Conservation (phyloP, 2,329 filamentous ascomycete genomes). For the Pseudocercospora fuligena region DNA sequence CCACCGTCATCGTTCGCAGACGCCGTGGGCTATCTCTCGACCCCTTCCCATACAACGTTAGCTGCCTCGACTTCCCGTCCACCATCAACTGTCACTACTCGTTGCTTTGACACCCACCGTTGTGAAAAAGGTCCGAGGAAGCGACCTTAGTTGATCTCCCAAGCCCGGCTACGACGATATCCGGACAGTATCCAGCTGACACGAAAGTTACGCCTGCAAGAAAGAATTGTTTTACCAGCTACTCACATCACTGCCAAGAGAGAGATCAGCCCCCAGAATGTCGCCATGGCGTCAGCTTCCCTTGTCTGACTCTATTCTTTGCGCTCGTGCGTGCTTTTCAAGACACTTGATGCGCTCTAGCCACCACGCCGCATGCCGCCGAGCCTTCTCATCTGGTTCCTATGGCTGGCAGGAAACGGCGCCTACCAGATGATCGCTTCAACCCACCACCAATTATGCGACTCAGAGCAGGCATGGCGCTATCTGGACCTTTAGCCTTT, state of each 20-base stretch:
- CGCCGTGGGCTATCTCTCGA: background rate
- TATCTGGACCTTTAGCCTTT: background rate
- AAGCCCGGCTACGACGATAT: background rate
- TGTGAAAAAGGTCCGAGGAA: background rate
- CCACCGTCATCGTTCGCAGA: constrained; percentile 1
- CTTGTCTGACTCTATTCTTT: background rate
- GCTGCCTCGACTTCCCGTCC: constrained; percentile 1
- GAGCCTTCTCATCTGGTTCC: background rate
- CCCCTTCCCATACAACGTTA: constrained; percentile 4
- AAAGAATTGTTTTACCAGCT: constrained; percentile 6
- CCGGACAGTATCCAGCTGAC: background rate
- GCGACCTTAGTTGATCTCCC: background rate
- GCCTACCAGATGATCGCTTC: constrained; percentile 4
- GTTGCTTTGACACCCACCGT: background rate
- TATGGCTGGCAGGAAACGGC: constrained; percentile 9
- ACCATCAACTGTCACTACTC: constrained; percentile 1
- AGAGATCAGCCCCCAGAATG: background rate
- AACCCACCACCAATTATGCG: constrained; percentile 2
- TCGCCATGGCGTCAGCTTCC: constrained; percentile 8
- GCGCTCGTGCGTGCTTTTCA: constrained; percentile 2
- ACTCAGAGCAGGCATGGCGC: constrained; percentile 9
- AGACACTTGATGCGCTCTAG: background rate
- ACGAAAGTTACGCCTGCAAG: constrained; percentile 4
- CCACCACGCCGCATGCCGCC: constrained; percentile 3
- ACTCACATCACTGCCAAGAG: background rate